Percentiles rank a stretch among this genome's conserved stretches.
phyloP scores from a whole-genome alignment of 192 early-diverging fungal genomes.

The Powellomyces hirtus region DNA sequence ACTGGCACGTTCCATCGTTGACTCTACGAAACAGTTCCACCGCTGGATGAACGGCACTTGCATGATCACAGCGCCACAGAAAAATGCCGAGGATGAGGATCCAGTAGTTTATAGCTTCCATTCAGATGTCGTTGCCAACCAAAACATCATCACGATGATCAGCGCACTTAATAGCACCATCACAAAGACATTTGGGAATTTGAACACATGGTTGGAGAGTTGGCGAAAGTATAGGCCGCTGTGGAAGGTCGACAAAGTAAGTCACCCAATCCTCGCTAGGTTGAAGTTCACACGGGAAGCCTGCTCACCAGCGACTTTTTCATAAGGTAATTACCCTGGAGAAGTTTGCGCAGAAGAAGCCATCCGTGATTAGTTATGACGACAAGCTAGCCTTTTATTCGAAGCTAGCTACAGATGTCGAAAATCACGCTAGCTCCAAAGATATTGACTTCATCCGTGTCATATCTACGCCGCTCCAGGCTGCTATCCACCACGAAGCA shows the following conservation, averaged over 20 bases:
- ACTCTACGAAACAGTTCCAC: conserved; percentile 61
- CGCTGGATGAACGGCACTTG: conserved; percentile 66
- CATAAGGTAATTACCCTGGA: conserved; percentile 55
- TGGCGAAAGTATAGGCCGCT: conserved; percentile 62
- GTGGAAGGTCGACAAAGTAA: conserved; percentile 66
- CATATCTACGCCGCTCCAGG: conserved; percentile 47
- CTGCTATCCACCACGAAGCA: conserved; percentile 55
- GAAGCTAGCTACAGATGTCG: conserved; percentile 59
- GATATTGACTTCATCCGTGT: conserved; percentile 62
- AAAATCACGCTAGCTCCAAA: conserved; percentile 41
- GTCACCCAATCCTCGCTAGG: neutral
- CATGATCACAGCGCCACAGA: conserved; percentile 57
- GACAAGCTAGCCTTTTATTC: conserved; percentile 60
- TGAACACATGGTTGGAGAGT: conserved; percentile 52
- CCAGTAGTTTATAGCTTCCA: conserved; percentile 57
- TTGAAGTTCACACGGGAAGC: neutral
- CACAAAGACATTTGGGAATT: conserved; percentile 48
- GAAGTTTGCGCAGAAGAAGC: conserved; percentile 67
- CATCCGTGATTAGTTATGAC: conserved; percentile 53
- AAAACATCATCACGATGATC: conserved; percentile 43
- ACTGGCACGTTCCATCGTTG: conserved; percentile 54
- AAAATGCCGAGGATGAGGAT: conserved; percentile 56
- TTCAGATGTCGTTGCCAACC: conserved; percentile 51
- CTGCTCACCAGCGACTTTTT: neutral
- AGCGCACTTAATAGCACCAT: conserved; percentile 47